Evolutionary conservation across 495 filamentous ascomycete genomes (phyloP), one percentile per base, ranked within the genome.

Genomic region (Thozetella sp.): DNA sequence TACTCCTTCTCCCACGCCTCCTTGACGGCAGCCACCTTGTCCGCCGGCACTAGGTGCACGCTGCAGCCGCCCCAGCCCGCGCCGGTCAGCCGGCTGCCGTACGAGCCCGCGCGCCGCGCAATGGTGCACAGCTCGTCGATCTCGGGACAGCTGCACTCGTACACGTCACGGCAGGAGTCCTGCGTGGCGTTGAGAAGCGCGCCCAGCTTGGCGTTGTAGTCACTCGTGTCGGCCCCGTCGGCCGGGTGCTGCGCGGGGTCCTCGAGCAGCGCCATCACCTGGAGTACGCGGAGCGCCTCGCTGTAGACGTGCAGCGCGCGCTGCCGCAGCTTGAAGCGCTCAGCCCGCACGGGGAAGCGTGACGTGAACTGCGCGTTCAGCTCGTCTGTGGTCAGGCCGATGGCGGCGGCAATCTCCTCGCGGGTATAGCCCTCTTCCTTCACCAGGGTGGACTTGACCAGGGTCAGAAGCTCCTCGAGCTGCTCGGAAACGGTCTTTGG

Each of bases 11-110:
- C 81, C 85, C 92, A 89, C 20, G 88, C 89, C 69, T 83, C 77
- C 69, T 84, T 91, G 23, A 99, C 89, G 37, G 76, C 86, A n/a
- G 92, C 87, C 1, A 97, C 90, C 75, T 90, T 94, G 57, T 92
- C 85, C 63, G 87, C 89, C 1, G 94, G 90, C 51, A 98, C 87
- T 58, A 99, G 83, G 74, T 99, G 96, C 53, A 99, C 94, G 48
- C 85, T 93, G 73, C 96, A 98, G 13, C 95, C 95, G 61, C 95
- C 95, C 95, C 95, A 99, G 25, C 95, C 95, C 17, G 95, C 95
- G 53, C 95, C 95, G 1, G 95, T 99, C 67, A 98, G 75, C 10
- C 95, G 83, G 63, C 89, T 91, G 22, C 95, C 96, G 73, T 90
- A 94, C 43, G 88, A 84, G 22, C 96, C 95, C 2, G 89, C 90